These are phyloP conservation scores for Clonostachys chloroleuca DNA, from an alignment of 2,329 filamentous ascomycete genomes.

Conservation along the genomic window DNA sequence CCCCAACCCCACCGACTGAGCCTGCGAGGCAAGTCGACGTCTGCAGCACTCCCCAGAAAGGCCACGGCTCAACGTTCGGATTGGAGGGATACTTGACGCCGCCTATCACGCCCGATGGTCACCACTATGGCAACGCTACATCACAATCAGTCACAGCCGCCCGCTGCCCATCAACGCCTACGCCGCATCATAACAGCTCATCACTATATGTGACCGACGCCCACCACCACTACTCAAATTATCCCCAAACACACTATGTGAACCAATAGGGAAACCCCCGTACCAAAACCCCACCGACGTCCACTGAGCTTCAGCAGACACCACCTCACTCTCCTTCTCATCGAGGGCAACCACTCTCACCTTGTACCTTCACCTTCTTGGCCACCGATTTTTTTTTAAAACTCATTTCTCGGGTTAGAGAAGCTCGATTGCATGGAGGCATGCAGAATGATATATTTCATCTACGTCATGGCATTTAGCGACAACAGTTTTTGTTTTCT, in stretches of 20 bases:
- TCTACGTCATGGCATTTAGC: constrained; percentile 42
- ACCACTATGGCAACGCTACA: constrained; percentile 41
- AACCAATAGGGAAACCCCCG: constrained; percentile 5
- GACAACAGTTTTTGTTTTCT: constrained; percentile 16
- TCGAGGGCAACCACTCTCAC: too few species aligned
- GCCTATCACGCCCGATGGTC: constrained; percentile 76
- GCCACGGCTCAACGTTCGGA: constrained; percentile 56
- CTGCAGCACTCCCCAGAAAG: constrained; percentile 78
- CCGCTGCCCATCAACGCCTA: constrained; percentile 59
- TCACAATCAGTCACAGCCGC: constrained; percentile 29
- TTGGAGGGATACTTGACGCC: constrained; percentile 78
- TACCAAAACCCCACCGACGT: not conserved
- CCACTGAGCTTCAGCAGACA: too few species aligned
- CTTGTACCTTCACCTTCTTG: too few species aligned
- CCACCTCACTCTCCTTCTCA: too few species aligned
- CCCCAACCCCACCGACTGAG: constrained; percentile 55
- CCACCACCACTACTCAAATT: constrained; percentile 22
- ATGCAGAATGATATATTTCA: constrained; percentile 24
- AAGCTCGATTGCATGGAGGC: constrained; percentile 10
- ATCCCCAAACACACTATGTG: constrained; percentile 16
- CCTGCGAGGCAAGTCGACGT: constrained; percentile 51
- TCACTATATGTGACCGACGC: not conserved
- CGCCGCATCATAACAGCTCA: constrained; percentile 29
- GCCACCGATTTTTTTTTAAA: too few species aligned
- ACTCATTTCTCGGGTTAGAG: not conserved